Conservation (phyloP, 495 filamentous ascomycete species). For the Daldinia loculata region DNA sequence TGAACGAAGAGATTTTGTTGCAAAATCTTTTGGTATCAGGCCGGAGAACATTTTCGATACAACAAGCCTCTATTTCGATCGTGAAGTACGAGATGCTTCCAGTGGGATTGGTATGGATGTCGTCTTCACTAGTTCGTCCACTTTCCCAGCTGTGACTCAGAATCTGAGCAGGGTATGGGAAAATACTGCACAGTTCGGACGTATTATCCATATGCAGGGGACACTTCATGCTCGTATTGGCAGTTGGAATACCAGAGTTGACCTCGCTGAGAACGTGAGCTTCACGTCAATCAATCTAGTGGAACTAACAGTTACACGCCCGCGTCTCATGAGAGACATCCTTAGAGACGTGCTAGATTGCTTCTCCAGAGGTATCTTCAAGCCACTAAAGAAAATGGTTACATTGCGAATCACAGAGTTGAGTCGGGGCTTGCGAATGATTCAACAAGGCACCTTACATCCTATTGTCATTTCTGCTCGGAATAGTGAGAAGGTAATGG, state of each 20-base stretch:
- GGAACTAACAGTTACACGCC: slow-evolving; percentile 27
- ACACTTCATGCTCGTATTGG: slow-evolving; percentile 21
- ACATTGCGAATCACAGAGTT: slow-evolving; percentile 27
- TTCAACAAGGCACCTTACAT: slow-evolving; percentile 33
- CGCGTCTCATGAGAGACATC: slow-evolving; percentile 36
- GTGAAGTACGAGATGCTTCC: slow-evolving; percentile 58
- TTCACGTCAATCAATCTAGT: slow-evolving; percentile 34
- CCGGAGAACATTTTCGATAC: slow-evolving; percentile 58
- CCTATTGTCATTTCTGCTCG: slow-evolving; percentile 30
- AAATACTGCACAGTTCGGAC: slow-evolving; percentile 29
- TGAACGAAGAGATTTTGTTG: slow-evolving; percentile 53
- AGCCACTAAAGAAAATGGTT: slow-evolving; percentile 25
- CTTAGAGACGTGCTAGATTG: slow-evolving; percentile 26
- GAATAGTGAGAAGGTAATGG: slow-evolving; percentile 30
- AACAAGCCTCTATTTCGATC: slow-evolving; percentile 51
- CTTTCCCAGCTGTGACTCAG: not conserved
- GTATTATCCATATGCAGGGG: slow-evolving; percentile 35
- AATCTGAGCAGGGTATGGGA: slow-evolving; percentile 26
- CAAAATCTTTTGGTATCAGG: slow-evolving; percentile 55
- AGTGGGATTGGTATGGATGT: slow-evolving; percentile 60
- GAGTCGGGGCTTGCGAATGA: slow-evolving; percentile 26
- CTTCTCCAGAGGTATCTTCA: slow-evolving; percentile 22
- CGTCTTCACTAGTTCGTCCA: slow-evolving; percentile 52
- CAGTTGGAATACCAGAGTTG: slow-evolving; percentile 25
- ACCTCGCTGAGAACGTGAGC: slow-evolving; percentile 33